A percentile compares a stretch with the other conserved stretches of the same genome.
phyloP scores from a whole-genome alignment of 176 grass and related monocot species.

The Aegilops longissima region DNA sequence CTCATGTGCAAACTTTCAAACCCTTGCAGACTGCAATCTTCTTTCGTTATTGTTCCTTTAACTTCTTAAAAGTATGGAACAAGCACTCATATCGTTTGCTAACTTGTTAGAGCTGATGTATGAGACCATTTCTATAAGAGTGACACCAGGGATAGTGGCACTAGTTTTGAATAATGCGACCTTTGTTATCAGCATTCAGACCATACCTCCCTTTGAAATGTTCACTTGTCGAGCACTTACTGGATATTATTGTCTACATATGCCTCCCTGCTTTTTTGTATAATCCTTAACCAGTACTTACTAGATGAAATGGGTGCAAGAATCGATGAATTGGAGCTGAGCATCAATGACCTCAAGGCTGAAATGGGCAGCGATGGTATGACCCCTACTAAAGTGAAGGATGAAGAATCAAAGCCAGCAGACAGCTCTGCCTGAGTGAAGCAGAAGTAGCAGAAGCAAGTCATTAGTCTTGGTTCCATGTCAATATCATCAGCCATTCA shows the following conservation, averaged over 20 bases:
- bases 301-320: slow-evolving; percentile 83
- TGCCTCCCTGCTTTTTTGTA: neutral
- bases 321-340: slow-evolving; percentile 80
- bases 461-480: neutral
- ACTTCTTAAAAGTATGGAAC: too few species aligned
- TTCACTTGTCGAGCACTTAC: neutral
- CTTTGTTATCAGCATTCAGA: neutral
- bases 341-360: slow-evolving; percentile 68
- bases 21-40: neutral
- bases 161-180: neutral
- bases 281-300: slow-evolving; percentile 52
- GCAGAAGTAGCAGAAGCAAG: neutral
- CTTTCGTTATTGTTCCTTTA: too few species aligned
- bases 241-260: neutral
- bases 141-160: neutral
- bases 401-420: slow-evolving; percentile 53
- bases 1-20: neutral
- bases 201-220: neutral
- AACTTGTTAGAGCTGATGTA: neutral
- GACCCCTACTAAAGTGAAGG: slow-evolving; percentile 32
- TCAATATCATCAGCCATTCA: neutral
- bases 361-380: slow-evolving; percentile 54
- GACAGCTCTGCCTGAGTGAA: slow-evolving; percentile 39
- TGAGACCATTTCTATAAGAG: neutral
- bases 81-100: too few species aligned